A percentile compares a stretch with the other conserved stretches of the same genome.
These are phyloP conservation scores for Rhizomucor pusillus DNA, from an alignment of 371 early-diverging fungal species.

Conservation along the genomic window DNA sequence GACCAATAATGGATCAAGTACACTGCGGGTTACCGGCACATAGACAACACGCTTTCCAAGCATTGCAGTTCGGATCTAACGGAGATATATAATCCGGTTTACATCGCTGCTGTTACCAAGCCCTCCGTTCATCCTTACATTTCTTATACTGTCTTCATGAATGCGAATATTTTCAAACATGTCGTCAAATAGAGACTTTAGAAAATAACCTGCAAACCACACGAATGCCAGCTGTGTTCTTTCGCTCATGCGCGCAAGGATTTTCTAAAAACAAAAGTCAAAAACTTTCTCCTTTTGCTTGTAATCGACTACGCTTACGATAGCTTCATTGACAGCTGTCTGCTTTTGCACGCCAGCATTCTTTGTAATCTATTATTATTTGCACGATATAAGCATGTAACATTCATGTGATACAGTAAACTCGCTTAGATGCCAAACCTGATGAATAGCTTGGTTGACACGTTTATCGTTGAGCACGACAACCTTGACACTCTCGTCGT, in stretches of 20 bases:
- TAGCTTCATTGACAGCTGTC: constrained; percentile 46
- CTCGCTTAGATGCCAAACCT: constrained; percentile 12
- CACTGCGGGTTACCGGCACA: constrained; percentile 40
- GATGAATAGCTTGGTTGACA: constrained; percentile 40
- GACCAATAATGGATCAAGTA: constrained; percentile 41
- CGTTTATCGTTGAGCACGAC: constrained; percentile 50
- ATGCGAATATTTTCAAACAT: constrained; percentile 49
- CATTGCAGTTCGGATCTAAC: constrained; percentile 30
- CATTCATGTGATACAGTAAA: neutral
- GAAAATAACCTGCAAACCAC: constrained; percentile 44
- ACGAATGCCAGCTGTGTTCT: constrained; percentile 48
- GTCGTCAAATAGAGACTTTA: constrained; percentile 36
- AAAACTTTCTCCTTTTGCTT: no score
- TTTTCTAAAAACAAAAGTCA: constrained; percentile 18
- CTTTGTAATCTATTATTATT: constrained; percentile 29
- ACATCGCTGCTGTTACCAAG: no score
- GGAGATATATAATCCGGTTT: neutral
- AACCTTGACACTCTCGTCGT: constrained; percentile 45
- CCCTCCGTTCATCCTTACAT: constrained; percentile 15
- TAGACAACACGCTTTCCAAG: constrained; percentile 47
- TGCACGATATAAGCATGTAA: neutral
- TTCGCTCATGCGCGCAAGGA: constrained; percentile 47
- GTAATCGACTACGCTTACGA: constrained; percentile 16
- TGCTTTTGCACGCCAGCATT: constrained; percentile 49
- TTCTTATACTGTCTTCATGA: constrained; percentile 33